Base-by-base conservation (phyloP, 108 stramenopile genomes). In the Stephanodiscus minutulus region DNA sequence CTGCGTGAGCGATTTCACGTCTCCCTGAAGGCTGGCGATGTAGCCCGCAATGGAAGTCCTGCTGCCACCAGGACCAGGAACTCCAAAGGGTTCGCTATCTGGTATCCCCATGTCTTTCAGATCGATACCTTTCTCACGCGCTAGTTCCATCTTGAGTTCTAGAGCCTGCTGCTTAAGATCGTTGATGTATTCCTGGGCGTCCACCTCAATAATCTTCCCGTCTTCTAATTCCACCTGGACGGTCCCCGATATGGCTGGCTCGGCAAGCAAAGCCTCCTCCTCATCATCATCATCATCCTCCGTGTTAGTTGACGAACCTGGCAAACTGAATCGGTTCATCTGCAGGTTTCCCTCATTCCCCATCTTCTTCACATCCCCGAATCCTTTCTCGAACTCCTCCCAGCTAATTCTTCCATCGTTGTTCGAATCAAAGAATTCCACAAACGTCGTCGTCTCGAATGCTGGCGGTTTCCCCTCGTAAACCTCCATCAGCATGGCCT, bases 361-460 rank as follows among this genome's bases (percentile, higher is more conserved):
- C 61, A 35, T 36, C 55, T 62, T 52, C 24, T 72, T 76, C 50
- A 85, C 78, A 1, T 67, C 79, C 1, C 91, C 94, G 46, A 96
- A 76, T 24, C 92, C 92, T 54, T 54, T 64, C 69, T 93, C 87
- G 65, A 96, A 96, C 57, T 96, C 92, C 36, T 87, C 86, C 95
- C 95, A 96, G 17, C 52, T 74, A 24, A 62, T 74, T 68, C 71
- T 84, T n/a, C 93, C 93, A 68, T 96, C 95, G 18, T 85, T 64
- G 70, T 96, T 89, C 28, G 73, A 71, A 81, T 96, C 95, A 59
- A 96, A 96, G 66, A 94, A 96, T 27, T 90, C 66, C 35, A 96
- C 5, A 72, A 96, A 96, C 12, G 93, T 79, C 13, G 82, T 52
- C n/a, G 87, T 66, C 61, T 96, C 95, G 66, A 84, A 91, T 2